Conservation (phyloP, 1,284 basidiomycete genomes). For the Malassezia pachydermatis region DNA sequence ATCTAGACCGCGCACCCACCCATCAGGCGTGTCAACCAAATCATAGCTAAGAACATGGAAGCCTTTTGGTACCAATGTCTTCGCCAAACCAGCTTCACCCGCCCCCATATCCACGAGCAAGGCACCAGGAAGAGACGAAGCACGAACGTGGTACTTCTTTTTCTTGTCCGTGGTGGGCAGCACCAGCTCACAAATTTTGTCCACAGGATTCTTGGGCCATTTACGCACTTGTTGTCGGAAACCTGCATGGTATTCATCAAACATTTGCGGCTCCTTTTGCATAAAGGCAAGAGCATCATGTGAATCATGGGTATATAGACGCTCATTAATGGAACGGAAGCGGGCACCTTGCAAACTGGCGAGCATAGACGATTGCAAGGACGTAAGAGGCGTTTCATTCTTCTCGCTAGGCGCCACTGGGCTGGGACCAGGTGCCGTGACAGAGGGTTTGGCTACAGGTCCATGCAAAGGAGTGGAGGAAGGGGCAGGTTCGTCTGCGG, state of each 20-base stretch:
- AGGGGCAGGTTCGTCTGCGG: neutral
- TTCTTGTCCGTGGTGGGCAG: conserved; percentile 2
- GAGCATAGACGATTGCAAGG: conserved; percentile 33
- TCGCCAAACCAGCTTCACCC: conserved; percentile 81
- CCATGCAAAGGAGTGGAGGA: neutral
- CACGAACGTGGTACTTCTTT: neutral
- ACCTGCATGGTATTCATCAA: conserved; percentile 45
- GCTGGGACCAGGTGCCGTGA: too few species aligned
- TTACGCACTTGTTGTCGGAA: conserved; percentile 42
- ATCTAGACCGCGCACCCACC: conserved; percentile 49
- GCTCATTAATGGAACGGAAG: conserved; percentile 48
- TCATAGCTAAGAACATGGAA: conserved; percentile 60
- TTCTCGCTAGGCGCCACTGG: neutral
- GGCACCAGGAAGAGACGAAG: conserved; percentile 50
- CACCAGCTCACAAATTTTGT: conserved; percentile 28
- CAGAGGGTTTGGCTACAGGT: too few species aligned
- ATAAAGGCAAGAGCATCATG: conserved; percentile 31
- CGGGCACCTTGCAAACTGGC: conserved; percentile 39
- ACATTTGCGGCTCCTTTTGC: conserved; percentile 28
- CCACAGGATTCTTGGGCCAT: conserved; percentile 47
- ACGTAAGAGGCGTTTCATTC: conserved; percentile 18
- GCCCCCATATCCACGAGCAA: conserved; percentile 89
- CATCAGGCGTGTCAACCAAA: conserved; percentile 64
- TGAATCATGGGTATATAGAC: conserved; percentile 40
- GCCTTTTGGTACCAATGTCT: conserved; percentile 23